A percentile compares a stretch with the other conserved stretches of the same genome.
phyloP scores from a whole-genome alignment of 805 yeast species.

The Lipomyces yamanashiensis region DNA sequence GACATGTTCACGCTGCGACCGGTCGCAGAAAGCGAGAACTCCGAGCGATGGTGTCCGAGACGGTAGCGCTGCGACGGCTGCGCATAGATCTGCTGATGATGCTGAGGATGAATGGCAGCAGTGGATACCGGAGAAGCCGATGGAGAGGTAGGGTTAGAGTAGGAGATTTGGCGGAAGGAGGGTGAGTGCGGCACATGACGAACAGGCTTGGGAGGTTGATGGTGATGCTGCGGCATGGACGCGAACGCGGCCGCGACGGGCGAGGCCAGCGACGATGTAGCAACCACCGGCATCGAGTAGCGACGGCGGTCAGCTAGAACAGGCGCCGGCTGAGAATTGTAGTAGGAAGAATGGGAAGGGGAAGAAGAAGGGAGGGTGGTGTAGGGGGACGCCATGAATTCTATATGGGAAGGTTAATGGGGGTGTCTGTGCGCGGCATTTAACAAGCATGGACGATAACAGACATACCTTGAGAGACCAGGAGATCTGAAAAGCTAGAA shows the following conservation, averaged over 20 bases:
- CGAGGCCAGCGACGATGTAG: not conserved
- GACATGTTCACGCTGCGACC: constrained; percentile 19
- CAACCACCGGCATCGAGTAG: not conserved
- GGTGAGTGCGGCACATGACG: constrained; percentile 34
- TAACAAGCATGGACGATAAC: not conserved
- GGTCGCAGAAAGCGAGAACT: constrained; percentile 10
- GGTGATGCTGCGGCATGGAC: not conserved
- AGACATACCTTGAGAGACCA: too few relatives aligned
- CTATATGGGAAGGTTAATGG: not conserved
- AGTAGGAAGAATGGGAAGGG: not conserved
- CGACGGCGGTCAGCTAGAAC: not conserved
- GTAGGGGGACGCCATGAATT: not conserved
- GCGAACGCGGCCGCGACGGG: not conserved
- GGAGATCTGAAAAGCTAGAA: too few relatives aligned
- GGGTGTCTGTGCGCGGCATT: not conserved
- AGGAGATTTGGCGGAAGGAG: constrained; percentile 18
- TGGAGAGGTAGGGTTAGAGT: not conserved
- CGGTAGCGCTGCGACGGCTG: constrained; percentile 13
- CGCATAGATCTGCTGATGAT: not conserved
- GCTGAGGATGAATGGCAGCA: not conserved
- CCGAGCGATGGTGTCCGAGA: constrained; percentile 17
- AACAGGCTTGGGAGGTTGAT: constrained; percentile 4
- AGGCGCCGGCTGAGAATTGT: not conserved
- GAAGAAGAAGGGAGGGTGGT: not conserved
- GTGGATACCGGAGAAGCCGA: constrained; percentile 5